Percentiles rank a stretch among this genome's conserved stretches.
Conservation (phyloP, 176 grass and related monocot genomes). For the Juncus effusus region DNA sequence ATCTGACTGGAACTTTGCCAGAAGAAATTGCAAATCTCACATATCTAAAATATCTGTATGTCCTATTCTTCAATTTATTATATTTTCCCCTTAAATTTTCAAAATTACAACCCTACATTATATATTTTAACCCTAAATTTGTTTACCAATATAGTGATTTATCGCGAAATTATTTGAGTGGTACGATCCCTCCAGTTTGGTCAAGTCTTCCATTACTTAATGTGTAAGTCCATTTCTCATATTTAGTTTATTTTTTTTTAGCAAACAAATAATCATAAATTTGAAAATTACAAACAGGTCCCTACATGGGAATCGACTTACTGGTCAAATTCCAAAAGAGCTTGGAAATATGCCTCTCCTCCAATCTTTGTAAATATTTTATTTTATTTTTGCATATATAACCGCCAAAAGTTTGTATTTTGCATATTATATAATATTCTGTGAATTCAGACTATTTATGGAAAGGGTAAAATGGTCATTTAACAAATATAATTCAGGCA, state of each 20-base stretch:
- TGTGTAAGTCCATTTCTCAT: conserved; percentile 35
- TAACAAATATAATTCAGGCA: conserved; percentile 37
- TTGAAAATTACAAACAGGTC: conserved; percentile 50
- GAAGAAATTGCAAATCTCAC: conserved; percentile 68
- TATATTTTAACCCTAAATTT: not conserved
- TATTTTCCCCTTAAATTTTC: no score
- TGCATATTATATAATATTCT: not conserved
- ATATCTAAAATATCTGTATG: conserved; percentile 68
- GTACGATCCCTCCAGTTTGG: conserved; percentile 67
- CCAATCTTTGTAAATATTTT: conserved; percentile 56
- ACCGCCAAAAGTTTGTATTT: conserved; percentile 1
- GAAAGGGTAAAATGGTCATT: conserved; percentile 28
- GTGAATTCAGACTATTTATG: conserved; percentile 11
- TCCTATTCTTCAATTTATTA: not conserved
- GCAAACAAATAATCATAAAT: conserved; percentile 10
- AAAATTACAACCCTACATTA: no score
- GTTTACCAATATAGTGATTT: conserved; percentile 46
- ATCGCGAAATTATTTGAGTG: conserved; percentile 63
- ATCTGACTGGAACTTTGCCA: conserved; percentile 61
- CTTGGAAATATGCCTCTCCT: conserved; percentile 56
- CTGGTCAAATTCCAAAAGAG: conserved; percentile 63
- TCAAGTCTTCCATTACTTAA: conserved; percentile 56
- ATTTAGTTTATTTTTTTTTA: conserved; percentile 24
- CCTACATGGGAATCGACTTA: conserved; percentile 73
- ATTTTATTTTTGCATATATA: conserved; percentile 22